These are phyloP conservation scores for Malassezia brasiliensis DNA, from an alignment of 1,284 basidiomycete genomes.

Conservation along the genomic window DNA sequence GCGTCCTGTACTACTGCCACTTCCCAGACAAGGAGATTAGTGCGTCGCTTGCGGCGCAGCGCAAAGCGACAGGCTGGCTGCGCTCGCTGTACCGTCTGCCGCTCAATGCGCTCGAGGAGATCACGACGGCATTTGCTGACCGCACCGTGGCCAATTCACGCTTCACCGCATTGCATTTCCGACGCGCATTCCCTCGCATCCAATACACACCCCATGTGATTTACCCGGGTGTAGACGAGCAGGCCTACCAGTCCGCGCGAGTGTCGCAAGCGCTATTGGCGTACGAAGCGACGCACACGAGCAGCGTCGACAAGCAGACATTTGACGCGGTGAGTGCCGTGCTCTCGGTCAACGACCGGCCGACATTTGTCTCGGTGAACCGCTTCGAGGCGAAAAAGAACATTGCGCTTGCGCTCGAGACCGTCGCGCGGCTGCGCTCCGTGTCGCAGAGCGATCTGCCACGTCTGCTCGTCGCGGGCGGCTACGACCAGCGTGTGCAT, in stretches of 20 bases:
- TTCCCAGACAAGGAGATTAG: slow-evolving; percentile 72
- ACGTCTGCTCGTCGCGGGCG: slow-evolving; percentile 53
- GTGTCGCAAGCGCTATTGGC: slow-evolving; percentile 22
- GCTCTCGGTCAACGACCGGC: slow-evolving; percentile 46
- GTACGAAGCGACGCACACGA: slow-evolving; percentile 11
- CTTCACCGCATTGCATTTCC: slow-evolving; percentile 63
- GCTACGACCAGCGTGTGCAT: slow-evolving; percentile 62
- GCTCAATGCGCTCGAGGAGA: slow-evolving; percentile 80
- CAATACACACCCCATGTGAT: slow-evolving; percentile 61
- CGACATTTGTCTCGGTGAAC: slow-evolving; percentile 79
- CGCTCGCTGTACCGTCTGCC: slow-evolving; percentile 62
- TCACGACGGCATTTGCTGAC: slow-evolving; percentile 80
- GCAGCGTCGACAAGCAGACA: slow-evolving; percentile 49
- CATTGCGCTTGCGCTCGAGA: slow-evolving; percentile 64
- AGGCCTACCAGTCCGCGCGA: slow-evolving; percentile 14
- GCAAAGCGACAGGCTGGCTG: slow-evolving; percentile 19
- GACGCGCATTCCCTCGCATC: slow-evolving; percentile 65
- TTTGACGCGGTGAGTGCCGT: slow-evolving; percentile 17
- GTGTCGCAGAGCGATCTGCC: neutral
- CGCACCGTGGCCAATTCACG: slow-evolving; percentile 81
- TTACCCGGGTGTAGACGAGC: slow-evolving; percentile 69
- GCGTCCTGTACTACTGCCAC: slow-evolving; percentile 93
- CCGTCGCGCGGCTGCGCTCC: slow-evolving; percentile 56
- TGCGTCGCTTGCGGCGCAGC: slow-evolving; percentile 50
- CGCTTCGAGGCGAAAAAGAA: slow-evolving; percentile 97